Base-by-base conservation (phyloP, 2,329 filamentous ascomycete species). In the Immersiporthe knoxdaviesiana region DNA sequence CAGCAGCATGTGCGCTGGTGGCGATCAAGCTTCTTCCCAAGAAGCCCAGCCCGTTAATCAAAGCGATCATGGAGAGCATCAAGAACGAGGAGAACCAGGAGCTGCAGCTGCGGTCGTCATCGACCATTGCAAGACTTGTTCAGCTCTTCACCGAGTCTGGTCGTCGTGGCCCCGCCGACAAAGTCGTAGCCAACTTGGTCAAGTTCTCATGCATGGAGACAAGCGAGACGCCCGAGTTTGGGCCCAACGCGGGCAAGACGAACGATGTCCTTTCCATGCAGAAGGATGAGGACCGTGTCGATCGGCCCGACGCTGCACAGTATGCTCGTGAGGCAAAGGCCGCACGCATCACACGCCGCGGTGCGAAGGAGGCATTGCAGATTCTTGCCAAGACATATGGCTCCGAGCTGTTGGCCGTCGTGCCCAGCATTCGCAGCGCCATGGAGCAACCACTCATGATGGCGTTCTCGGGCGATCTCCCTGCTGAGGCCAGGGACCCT, bases 141-240 rank as follows among this genome's bases (percentile, higher is more conserved):
- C 90, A 92, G 73, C 85, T 96, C 30, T 96, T 98, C 75, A 94
- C 93, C 4, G 87, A 89, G 56, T 89, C 89, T 67, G 91, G 93
- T 52, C 92, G 95, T 71, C 88, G 90, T 68, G 93, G 91, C 21
- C 93, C 97, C 16, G 94, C 96, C 21, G 94, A 97, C 78, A 99
- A 99, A 81, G 92, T 99, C 18, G 94, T 98, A 37, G 90, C 92
- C 61, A 99, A 99, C 76, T 81, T 99, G 65, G 93, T 97, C 81
- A 98, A 97, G 77, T 99, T 97, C 80, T 97, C 94, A 72, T 99
- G 96, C 76, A 93, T 97, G 76, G 96, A 99, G 78, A 97, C 97
- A 1, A 95, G 96, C 0, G 97, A 99, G 79, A 99, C 97, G 0
- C 96, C 96, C 0, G 96, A 98, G 76, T 98, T 98, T 78, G 89